Conservation (phyloP, 345 rosid species). For the Hypericum perforatum region DNA sequence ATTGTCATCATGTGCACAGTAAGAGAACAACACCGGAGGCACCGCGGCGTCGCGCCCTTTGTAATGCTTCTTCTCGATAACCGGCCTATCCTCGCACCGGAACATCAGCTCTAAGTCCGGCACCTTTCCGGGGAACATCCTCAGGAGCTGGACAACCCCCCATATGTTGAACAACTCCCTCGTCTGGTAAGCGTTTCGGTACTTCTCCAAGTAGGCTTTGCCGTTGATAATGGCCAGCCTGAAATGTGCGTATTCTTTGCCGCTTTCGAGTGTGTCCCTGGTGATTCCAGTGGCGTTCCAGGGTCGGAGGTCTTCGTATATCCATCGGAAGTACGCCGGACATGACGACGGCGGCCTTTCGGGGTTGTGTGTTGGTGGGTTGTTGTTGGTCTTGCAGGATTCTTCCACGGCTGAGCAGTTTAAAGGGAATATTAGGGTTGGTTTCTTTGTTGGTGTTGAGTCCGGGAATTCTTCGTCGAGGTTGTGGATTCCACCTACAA, state of each 20-base stretch:
- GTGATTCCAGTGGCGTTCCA: conserved; percentile 58
- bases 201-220: conserved; percentile 47
- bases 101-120: conserved; percentile 75
- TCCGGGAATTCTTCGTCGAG: too few relatives aligned
- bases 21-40: conserved; percentile 6
- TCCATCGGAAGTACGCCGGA: conserved; percentile 67
- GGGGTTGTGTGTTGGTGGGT: background rate
- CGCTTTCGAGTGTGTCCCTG: conserved; percentile 44
- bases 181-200: conserved; percentile 33
- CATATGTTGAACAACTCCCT: conserved; percentile 50
- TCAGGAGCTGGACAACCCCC: conserved; percentile 67
- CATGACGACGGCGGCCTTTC: conserved; percentile 16
- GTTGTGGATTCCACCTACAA: too few relatives aligned
- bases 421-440: conserved; percentile 1
- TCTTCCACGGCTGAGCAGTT: background rate
- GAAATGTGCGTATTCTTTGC: conserved; percentile 44
- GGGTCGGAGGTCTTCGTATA: conserved; percentile 62
- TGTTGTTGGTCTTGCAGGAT: too few relatives aligned
- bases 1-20: background rate
- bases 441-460: too few relatives aligned
- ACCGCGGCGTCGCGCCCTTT: conserved; percentile 13
- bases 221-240: conserved; percentile 48
- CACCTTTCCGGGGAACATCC: conserved; percentile 52
- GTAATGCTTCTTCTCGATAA: conserved; percentile 27
- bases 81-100: conserved; percentile 42